These are phyloP conservation scores for Dactylonectria estremocensis DNA, from an alignment of 2,329 filamentous ascomycete genomes.

Conservation along the genomic window DNA sequence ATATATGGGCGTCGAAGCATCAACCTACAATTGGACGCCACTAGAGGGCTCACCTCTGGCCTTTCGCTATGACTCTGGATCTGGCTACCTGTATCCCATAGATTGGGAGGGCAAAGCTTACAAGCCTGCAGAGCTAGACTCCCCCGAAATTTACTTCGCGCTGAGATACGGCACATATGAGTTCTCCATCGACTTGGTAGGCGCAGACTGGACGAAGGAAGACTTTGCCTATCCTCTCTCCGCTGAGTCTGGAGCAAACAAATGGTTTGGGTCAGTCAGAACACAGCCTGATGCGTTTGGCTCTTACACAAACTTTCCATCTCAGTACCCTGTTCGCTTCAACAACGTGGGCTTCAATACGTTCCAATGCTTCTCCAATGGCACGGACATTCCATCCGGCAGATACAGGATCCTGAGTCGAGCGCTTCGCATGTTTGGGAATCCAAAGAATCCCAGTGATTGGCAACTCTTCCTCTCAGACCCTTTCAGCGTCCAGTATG, in stretches of 20 bases:
- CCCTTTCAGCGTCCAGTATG: slow-evolving; percentile 35
- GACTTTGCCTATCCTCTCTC: slow-evolving; percentile 35
- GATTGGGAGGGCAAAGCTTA: slow-evolving; percentile 31
- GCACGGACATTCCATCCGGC: slow-evolving; percentile 27
- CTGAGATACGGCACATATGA: slow-evolving; percentile 41
- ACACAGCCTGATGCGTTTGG: slow-evolving; percentile 5
- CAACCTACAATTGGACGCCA: slow-evolving; percentile 42
- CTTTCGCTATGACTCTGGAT: slow-evolving; percentile 32
- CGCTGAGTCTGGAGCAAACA: slow-evolving; percentile 19
- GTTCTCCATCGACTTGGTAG: slow-evolving; percentile 40
- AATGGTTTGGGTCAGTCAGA: slow-evolving; percentile 33
- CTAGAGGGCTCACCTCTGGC: slow-evolving; percentile 33
- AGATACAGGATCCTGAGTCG: slow-evolving; percentile 31
- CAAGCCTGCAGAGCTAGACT: slow-evolving; percentile 31
- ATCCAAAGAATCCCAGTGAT: slow-evolving; percentile 24
- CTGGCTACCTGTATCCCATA: slow-evolving; percentile 34
- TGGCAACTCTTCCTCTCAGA: slow-evolving; percentile 36
- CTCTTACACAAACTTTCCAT: slow-evolving; percentile 7
- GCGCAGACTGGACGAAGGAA: slow-evolving; percentile 31
- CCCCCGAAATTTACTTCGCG: slow-evolving; percentile 38
- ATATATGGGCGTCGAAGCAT: slow-evolving; percentile 42
- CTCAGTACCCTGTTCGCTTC: slow-evolving; percentile 34
- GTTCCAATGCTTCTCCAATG: slow-evolving; percentile 30
- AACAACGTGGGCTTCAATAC: slow-evolving; percentile 24
- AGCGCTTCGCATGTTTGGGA: slow-evolving; percentile 32